Percentiles rank a stretch among this genome's conserved stretches.
Evolutionary conservation across 2,329 filamentous ascomycete species (phyloP).

Genomic region (Cladophialophora immunda): DNA sequence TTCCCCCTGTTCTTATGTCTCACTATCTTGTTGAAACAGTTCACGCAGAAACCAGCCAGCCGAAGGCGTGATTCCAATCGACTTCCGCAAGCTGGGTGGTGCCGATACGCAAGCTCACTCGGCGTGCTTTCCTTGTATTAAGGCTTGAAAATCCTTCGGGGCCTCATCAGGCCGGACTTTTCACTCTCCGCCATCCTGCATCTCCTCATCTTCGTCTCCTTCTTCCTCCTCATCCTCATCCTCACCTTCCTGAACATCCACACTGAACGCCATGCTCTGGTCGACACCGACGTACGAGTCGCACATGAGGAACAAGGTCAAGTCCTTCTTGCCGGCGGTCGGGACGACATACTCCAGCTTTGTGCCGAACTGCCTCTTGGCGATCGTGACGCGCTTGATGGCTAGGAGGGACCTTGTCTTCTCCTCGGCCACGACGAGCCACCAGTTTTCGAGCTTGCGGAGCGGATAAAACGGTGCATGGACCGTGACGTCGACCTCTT

Average conservation of each 20-base stretch:
- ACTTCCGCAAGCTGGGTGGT: background rate
- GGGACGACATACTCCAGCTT: constrained; percentile 89
- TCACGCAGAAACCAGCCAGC: background rate
- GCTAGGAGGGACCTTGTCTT: constrained; percentile 85
- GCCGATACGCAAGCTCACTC: background rate
- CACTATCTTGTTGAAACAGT: background rate
- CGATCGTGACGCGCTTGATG: constrained; percentile 93
- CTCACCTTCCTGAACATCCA: constrained; percentile 89
- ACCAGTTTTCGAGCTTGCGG: constrained; percentile 98
- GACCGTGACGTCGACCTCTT: constrained; percentile 79
- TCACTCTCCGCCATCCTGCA: constrained; percentile 16
- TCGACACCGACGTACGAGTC: constrained; percentile 97
- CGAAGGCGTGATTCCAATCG: background rate
- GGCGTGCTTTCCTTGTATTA: background rate
- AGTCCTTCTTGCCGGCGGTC: constrained; percentile 79
- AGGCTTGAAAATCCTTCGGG: no score
- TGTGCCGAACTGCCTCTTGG: constrained; percentile 74
- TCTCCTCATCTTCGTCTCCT: constrained; percentile 67
- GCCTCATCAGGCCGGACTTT: background rate
- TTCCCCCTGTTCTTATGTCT: background rate
- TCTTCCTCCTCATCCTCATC: constrained; percentile 92
- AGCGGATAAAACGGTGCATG: constrained; percentile 94
- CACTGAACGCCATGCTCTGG: constrained; percentile 88
- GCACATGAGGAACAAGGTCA: constrained; percentile 95
- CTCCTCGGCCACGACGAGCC: constrained; percentile 95